phyloP scores from a whole-genome alignment of 139 green algal species.

The Nannochloris sp. region DNA sequence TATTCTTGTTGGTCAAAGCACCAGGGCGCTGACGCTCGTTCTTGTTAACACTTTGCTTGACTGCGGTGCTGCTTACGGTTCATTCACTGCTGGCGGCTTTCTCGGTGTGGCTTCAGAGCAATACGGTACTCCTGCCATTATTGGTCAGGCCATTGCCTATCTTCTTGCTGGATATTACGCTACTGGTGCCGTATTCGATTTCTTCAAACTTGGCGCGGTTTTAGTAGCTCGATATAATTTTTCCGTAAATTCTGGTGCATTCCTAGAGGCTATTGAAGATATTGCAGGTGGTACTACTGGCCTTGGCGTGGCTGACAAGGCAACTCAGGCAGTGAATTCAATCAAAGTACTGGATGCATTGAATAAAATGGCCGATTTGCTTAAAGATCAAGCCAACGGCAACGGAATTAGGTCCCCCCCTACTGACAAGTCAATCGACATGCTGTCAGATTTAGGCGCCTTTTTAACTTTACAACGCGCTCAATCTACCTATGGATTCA shows the following conservation, averaged over 20 bases:
- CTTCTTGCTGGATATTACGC: conserved; percentile 30
- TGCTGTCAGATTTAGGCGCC: conserved; percentile 61
- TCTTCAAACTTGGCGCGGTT: conserved; percentile 39
- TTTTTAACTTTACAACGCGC: conserved; percentile 66
- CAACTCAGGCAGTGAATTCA: conserved; percentile 28
- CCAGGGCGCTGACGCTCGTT: conserved; percentile 4
- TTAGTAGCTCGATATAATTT: conserved; percentile 27
- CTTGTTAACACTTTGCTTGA: conserved; percentile 29
- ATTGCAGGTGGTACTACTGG: conserved; percentile 15
- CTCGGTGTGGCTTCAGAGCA: conserved; percentile 4
- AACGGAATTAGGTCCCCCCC: no score
- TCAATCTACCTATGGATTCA: conserved; percentile 54
- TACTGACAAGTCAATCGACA: neutral
- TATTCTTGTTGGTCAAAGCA: conserved; percentile 29
- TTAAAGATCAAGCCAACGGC: conserved; percentile 15
- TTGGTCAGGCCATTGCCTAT: conserved; percentile 27
- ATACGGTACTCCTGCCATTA: conserved; percentile 7
- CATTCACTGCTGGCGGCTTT: conserved; percentile 2
- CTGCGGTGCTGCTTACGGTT: conserved; percentile 21
- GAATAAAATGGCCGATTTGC: conserved; percentile 35
- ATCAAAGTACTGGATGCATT: conserved; percentile 35
- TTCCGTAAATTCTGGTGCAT: conserved; percentile 36
- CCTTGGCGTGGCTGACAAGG: conserved; percentile 33
- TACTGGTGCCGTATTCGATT: conserved; percentile 35
- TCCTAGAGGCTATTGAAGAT: conserved; percentile 34